phyloP scores from a whole-genome alignment of 257 asterid genomes.

The Salvia rosmarinus region DNA sequence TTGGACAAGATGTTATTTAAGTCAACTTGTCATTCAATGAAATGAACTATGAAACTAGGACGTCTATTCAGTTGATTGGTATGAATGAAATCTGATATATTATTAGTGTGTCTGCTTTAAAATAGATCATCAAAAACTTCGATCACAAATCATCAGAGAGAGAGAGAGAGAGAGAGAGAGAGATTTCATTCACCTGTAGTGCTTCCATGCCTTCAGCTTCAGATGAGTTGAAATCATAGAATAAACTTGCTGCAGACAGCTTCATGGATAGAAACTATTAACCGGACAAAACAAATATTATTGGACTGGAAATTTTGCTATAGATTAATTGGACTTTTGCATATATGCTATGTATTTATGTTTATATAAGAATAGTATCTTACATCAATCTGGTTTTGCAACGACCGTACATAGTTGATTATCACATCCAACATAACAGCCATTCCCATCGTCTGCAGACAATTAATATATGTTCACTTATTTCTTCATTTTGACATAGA shows the following conservation, averaged over 20 bases:
- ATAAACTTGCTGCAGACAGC: constrained; percentile 89
- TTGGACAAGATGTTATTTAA: constrained; percentile 18
- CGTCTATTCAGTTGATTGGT: not conserved
- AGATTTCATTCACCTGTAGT: constrained; percentile 39
- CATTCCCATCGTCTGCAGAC: constrained; percentile 95
- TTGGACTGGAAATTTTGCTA: not conserved
- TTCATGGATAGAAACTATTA: constrained; percentile 90
- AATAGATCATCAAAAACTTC: constrained; percentile 30
- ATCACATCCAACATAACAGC: constrained; percentile 97
- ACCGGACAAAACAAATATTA: not conserved
- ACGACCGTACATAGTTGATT: constrained; percentile 76
- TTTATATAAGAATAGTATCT: constrained; percentile 8
- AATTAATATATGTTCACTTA: not conserved
- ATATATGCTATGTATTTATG: no score
- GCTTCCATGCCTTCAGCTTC: constrained; percentile 72
- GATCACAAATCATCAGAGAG: not conserved
- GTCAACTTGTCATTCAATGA: constrained; percentile 35
- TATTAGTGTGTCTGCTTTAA: constrained; percentile 22
- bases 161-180: constrained; percentile 1
- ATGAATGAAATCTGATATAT: not conserved
- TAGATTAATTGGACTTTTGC: not conserved
- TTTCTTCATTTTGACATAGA: not conserved
- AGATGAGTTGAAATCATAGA: constrained; percentile 83
- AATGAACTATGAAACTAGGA: not conserved
- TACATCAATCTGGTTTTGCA: constrained; percentile 96